These are phyloP conservation scores for Davidsoniella eucalypti DNA, from an alignment of 2,329 filamentous ascomycete species.

Conservation along the genomic window DNA sequence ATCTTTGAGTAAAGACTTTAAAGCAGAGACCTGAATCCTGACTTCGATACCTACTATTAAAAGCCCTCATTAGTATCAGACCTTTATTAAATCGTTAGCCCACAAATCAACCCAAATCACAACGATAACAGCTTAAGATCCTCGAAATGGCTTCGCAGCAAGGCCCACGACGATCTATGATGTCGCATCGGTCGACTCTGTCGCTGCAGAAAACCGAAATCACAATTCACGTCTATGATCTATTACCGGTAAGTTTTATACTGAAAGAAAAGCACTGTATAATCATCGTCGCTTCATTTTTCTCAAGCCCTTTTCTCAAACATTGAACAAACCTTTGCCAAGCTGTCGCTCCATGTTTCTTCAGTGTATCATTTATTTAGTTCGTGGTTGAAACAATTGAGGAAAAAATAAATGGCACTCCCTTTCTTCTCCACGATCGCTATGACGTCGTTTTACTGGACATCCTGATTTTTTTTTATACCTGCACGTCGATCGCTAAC, in stretches of 20 bases:
- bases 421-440: not conserved
- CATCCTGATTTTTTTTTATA: not conserved
- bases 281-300: not conserved
- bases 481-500: not conserved
- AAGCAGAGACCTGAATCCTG: too few relatives aligned
- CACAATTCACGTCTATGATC: slow-evolving; percentile 61
- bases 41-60: too few relatives aligned
- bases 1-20: too few relatives aligned
- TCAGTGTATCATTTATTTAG: not conserved
- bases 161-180: slow-evolving; percentile 24
- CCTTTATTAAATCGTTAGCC: too few relatives aligned
- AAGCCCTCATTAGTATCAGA: too few relatives aligned
- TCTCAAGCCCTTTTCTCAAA: slow-evolving; percentile 42
- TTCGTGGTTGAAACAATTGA: not conserved
- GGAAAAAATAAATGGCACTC: not conserved
- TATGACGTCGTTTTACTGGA: not conserved
- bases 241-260: slow-evolving; percentile 42
- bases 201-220: slow-evolving; percentile 59
- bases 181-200: slow-evolving; percentile 45
- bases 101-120: not conserved
- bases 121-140: not conserved
- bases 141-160: slow-evolving; percentile 26
- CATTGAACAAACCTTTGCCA: not conserved
- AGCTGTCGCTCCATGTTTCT: not conserved
- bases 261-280: too few relatives aligned